Evolutionary conservation across 1,284 basidiomycete genomes (phyloP), one percentile per base, ranked within the genome.

Genomic region (Rhodofomes roseus): DNA sequence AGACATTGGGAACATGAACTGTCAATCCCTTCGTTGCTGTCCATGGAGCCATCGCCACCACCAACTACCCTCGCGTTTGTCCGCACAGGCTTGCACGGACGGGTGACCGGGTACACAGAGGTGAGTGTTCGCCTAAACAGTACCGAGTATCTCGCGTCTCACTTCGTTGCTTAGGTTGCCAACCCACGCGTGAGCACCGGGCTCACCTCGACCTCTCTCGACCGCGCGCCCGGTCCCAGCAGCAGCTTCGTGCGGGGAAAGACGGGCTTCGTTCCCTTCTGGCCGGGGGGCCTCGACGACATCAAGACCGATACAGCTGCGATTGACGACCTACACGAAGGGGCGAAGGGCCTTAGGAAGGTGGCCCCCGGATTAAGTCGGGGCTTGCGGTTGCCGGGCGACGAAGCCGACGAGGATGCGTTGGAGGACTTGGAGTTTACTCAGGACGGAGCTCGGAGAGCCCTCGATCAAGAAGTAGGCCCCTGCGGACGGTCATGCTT

Each of bases 191-290:
- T 75, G 63, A 75, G 71, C 67, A 79, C 86, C 65, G 82, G 90
- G 65, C 76, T 90, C 5, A 90, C 88, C 2, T 95, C 92, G 18
- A 93, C 92, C 8, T 92, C 93, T 12, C 79, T 96, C 62, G 85
- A 89, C 60, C 85, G 95, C 59, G 90, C 91, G 9, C 95, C 94
- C 4, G 92, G 86, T 7, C 81, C 88, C 1, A 80, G 78, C 51
- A 83, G 84, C 63, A 90, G 86, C 63, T 98, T 98, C 74, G 95
- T 98, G 8, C 80, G 95, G 60, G 96, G 96, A 53, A 97, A 96
- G 74, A 91, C 93, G 34, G 91, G 92, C 25, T 88, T 96, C 73
- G 86, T 96, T 2, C 96, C 96, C 0, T 97, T 97, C 74, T 83
- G 87, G 76, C 95, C 95, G 8, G 96, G 96, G 56, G 95, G 96